Evolutionary conservation across 371 early-diverging fungal species (phyloP), one percentile per base, ranked within the genome.

Genomic region (Mucor indicus): DNA sequence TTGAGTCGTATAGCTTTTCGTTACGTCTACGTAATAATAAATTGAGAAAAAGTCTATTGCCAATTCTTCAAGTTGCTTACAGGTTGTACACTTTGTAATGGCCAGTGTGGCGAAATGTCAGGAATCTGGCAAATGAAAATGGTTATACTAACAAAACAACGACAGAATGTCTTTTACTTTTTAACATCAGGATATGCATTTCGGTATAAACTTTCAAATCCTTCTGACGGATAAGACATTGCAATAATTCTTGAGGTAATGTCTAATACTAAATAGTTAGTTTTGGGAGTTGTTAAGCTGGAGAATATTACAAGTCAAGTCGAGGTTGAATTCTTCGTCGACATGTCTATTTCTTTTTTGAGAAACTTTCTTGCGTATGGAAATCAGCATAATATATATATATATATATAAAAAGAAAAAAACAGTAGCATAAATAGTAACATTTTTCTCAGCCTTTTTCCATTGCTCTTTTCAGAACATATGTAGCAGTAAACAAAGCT

Each of bases 71-170:
- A 7, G 5, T 27, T 11, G 29, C 77, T 69, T 75, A 82, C 79
- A 89, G 56, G 38, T 89, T 89, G 57, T 78, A 89, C 10, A 89
- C 79, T 54, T 84, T 84, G 66, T 86, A 89, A 29, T 75, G 60
- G 7, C 61, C 68, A 20, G 30, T 39, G 53, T 87, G 87, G 37
- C 58, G 68, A 19, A 35, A 50, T 33, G 85, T 83, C 11, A 87
- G 71, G 50, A 84, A 89, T 38, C 84, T 85, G 30, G 15, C 24
- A 15, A 30, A 8, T 35, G 19, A 38, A 31, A 40, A 44, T 25
- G 46, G n/a, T 4, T 11, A 33, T n/a, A 33, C 6, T n/a, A 15
- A 33, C 15, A 33, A 33, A 36, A 19, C 20, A 20, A 41, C 20
- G 8, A 12, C 8, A 23, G 21, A 17, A 15, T 16, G 12, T 33